These are phyloP conservation scores for Pelargonium citronellum DNA, from an alignment of 441 rosid genomes.

Conservation along the genomic window DNA sequence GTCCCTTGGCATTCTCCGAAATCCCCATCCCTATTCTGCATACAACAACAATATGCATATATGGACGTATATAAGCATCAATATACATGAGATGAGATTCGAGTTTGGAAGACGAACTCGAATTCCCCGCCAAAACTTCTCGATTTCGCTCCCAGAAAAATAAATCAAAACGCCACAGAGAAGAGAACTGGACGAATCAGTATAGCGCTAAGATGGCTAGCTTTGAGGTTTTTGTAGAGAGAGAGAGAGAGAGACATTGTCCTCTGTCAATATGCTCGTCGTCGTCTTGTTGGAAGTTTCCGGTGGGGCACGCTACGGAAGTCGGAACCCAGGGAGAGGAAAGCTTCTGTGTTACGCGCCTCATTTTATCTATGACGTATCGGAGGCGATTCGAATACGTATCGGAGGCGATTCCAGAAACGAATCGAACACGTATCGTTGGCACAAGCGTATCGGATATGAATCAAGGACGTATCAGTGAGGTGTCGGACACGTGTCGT, in stretches of 20 bases:
- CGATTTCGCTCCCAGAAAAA: too few relatives aligned
- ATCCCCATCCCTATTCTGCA: slow-evolving; percentile 27
- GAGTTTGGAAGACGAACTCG: too few relatives aligned
- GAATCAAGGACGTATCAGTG: too few relatives aligned
- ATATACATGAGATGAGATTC: too few relatives aligned
- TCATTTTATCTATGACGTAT: not conserved
- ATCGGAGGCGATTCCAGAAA: too few relatives aligned
- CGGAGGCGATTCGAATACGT: too few relatives aligned
- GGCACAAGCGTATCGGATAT: too few relatives aligned
- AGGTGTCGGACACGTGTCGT: too few relatives aligned
- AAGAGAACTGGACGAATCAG: not conserved
- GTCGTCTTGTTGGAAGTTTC: not conserved
- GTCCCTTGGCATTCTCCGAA: slow-evolving; percentile 66
- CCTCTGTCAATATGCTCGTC: not conserved
- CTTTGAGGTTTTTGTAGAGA: not conserved
- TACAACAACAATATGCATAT: not conserved
- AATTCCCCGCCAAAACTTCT: too few relatives aligned
- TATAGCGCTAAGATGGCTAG: too few relatives aligned
- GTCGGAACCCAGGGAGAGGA: not conserved
- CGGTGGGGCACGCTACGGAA: not conserved
- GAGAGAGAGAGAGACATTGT: not conserved
- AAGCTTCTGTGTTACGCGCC: not conserved
- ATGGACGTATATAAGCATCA: not conserved
- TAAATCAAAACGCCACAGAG: too few relatives aligned
- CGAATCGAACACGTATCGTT: too few relatives aligned